A percentile compares a stretch with the other conserved stretches of the same genome.
phyloP scores from a whole-genome alignment of 164 flowering plant genomes.

The Magnolia sinica region DNA sequence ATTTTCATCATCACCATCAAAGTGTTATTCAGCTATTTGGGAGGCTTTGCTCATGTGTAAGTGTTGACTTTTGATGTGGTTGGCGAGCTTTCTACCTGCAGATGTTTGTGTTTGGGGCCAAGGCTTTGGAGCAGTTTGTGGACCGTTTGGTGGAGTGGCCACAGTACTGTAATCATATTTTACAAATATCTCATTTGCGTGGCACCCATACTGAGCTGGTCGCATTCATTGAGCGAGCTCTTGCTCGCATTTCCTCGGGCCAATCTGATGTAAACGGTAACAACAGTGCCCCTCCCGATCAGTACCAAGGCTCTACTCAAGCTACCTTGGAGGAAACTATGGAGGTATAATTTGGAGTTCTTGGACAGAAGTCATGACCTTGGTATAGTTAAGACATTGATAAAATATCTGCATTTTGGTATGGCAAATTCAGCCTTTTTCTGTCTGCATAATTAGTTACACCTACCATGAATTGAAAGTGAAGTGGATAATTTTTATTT shows the following conservation, averaged over 20 bases:
- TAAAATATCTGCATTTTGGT: neutral
- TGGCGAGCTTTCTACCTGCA: conserved; percentile 24
- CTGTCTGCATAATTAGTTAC: neutral
- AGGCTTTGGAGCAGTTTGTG: conserved; percentile 90
- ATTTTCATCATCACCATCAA: neutral
- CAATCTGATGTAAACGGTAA: conserved; percentile 56
- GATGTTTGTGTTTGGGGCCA: conserved; percentile 93
- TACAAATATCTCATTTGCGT: conserved; percentile 96
- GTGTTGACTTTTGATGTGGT: conserved; percentile 1
- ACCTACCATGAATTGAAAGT: no score
- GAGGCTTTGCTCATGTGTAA: neutral
- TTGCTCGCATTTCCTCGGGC: conserved; percentile 67
- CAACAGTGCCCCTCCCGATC: conserved; percentile 40
- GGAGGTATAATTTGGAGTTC: conserved; percentile 27
- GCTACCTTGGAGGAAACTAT: conserved; percentile 25
- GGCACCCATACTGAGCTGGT: conserved; percentile 76
- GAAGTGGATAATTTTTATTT: no score
- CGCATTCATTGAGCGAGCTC: conserved; percentile 77
- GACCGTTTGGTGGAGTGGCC: conserved; percentile 98
- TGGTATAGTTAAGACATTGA: no score
- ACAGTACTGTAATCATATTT: conserved; percentile 93
- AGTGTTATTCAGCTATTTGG: neutral
- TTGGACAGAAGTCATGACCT: neutral
- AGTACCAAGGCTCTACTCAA: conserved; percentile 32
- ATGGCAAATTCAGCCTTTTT: neutral